Evolutionary conservation across 805 yeast species (phyloP), one percentile per base, ranked within the genome.

Genomic region (Ogataea paradorogensis): DNA sequence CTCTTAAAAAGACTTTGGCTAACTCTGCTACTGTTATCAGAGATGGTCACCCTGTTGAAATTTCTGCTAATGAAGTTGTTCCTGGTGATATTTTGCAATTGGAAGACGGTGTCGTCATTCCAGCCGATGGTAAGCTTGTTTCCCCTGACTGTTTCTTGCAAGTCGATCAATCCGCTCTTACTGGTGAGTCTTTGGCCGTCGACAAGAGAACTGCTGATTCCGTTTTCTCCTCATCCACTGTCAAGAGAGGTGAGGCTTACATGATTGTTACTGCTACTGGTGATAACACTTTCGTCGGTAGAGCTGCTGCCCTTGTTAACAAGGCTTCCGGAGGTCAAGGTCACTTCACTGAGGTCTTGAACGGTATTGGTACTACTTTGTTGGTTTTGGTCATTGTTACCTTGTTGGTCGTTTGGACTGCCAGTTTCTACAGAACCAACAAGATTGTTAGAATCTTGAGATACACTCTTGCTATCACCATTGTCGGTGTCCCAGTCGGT

Each of bases 401-500:
- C 50, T 78, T 89, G 65, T 73, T 89, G 64, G 74, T 87, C 58
- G 95, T 89, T 64, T 89, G 96, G 96, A 75, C 76, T 63, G 89
- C 96, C 67, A 75, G 86, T 73, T 88, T 89, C 90, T 89, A 89
- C 84, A 81, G 96, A 75, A 77, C 95, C 58, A 80, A 78, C 66
- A 77, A 73, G 66, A 87, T 89, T 66, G 96, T 89, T 62, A 73
- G 81, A 59, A 85, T 89, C 72, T 77, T 89, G 69, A 80, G 95
- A 75, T 85, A 81, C 83, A 84, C 95, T 59, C 74, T 89, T 66
- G 96, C 95, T 58, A 88, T 89, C 69, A 89, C 96, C 74, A 87
- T 89, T 71, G 83, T 89, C 59, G 96, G 96, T 83, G 96, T 89
- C 58, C 96, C 96, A 68, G 96, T 89, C 56, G 96, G 96, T 84